These are phyloP conservation scores for Fragaria vesca DNA, from an alignment of 306 rosid genomes.

Conservation along the genomic window DNA sequence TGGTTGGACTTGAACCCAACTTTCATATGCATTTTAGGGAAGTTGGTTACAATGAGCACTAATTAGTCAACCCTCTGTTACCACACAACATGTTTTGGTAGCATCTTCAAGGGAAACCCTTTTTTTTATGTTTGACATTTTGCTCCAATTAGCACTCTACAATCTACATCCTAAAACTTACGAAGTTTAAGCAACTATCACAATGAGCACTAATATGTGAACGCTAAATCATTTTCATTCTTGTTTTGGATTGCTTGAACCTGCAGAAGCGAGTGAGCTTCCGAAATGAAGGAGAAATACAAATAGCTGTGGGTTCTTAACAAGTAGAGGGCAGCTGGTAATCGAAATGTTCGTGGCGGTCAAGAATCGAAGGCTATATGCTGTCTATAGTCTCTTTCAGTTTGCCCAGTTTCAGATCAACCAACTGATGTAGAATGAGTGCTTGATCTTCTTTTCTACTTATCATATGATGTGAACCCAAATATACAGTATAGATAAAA, in stretches of 20 bases:
- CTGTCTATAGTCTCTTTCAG: slow-evolving; percentile 1
- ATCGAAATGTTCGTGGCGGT: background rate
- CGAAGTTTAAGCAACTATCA: background rate
- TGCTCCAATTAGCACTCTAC: background rate
- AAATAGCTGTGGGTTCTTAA: slow-evolving; percentile 52
- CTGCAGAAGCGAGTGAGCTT: slow-evolving; percentile 91
- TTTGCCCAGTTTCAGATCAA: slow-evolving; percentile 1
- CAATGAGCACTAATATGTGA: background rate
- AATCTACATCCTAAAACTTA: background rate
- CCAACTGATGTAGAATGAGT: slow-evolving; percentile 8
- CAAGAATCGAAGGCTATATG: background rate
- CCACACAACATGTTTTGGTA: slow-evolving; percentile 2
- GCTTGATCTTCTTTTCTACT: background rate
- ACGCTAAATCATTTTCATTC: background rate
- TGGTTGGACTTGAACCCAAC: background rate
- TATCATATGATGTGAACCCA: background rate
- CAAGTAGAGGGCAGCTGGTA: background rate
- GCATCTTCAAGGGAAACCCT: background rate
- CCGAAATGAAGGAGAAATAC: slow-evolving; percentile 50
- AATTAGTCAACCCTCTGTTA: background rate
- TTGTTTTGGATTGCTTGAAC: background rate
- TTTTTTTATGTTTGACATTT: background rate
- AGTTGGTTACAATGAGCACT: background rate
- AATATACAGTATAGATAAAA: background rate
- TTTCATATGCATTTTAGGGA: slow-evolving; percentile 8